Evolutionary conservation across 1,284 basidiomycete species (phyloP), one percentile per base, ranked within the genome.

Genomic region (Boletus mariae): DNA sequence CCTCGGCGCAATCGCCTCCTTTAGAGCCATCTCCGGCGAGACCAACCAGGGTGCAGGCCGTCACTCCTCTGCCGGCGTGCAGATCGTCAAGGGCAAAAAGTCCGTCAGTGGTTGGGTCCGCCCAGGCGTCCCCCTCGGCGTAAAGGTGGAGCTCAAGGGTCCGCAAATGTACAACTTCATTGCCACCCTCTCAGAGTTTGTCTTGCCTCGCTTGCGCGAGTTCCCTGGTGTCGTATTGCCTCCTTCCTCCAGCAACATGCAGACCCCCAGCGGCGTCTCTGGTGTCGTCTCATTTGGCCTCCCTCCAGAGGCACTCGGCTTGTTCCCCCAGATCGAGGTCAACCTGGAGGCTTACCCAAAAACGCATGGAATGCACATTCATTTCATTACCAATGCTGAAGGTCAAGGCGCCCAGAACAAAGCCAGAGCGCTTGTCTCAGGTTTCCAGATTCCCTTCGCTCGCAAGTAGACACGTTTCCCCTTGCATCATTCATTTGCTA

Each of bases 111-210:
- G 88, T 0, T 98, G 94, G 90, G 81, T 96, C 35, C 80, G 96
- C 29, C 83, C 84, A 0, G 90, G 91, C 25, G 75, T 92, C 61
- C 93, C 96, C 0, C 75, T 91, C 29, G 92, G 93, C 53, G 92
- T 84, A 59, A 94, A 94, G 74, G 94, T 98, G 57, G 90, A 92
- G 63, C 73, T 99, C 60, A 85, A 84, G 63, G 95, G 94, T 9
- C 86, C 90, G 47, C 83, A 87, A 58, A 98, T 98, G 88, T 98
- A 93, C 76, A 89, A 94, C 63, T 98, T 99, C 72, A 75, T 99
- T 55, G 85, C 87, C 57, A 85, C 84, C 7, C 82, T 99, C 60
- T 84, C 87, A 62, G 94, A 98, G 63, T 98, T 98, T 68, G 96
- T 99, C 49, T 77, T 98, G 23, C 97, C 96, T 3, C 84, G 96